These are phyloP conservation scores for Pythium oligandrum DNA, from an alignment of 352 stramenopile species.

Conservation along the genomic window DNA sequence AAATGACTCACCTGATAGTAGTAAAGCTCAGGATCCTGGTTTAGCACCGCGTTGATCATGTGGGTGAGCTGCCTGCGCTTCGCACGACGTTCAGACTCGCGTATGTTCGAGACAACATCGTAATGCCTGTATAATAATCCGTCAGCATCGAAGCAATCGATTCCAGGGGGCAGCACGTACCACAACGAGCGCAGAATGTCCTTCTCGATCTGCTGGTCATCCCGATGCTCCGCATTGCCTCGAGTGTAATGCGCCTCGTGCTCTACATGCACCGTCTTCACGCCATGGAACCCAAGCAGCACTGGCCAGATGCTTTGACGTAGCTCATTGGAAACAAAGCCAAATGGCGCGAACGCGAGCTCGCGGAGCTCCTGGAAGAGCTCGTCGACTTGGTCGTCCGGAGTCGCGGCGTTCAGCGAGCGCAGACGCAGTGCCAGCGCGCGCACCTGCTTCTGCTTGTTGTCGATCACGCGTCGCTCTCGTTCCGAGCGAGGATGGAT, in stretches of 20 bases:
- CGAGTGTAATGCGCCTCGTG: constrained; percentile 11
- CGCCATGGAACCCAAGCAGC: constrained; percentile 24
- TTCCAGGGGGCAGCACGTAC: constrained; percentile 5
- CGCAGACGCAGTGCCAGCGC: constrained; percentile 23
- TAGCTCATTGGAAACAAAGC: constrained; percentile 55
- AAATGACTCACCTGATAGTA: constrained; percentile 59
- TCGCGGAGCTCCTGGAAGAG: constrained; percentile 53
- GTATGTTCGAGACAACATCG: constrained; percentile 51
- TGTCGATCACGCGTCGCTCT: constrained; percentile 33
- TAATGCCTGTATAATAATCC: constrained; percentile 45
- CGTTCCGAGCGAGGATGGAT: constrained; percentile 20
- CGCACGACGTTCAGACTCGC: constrained; percentile 51
- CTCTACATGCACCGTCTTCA: constrained; percentile 6
- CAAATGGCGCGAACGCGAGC: constrained; percentile 48
- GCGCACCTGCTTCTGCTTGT: constrained; percentile 59
- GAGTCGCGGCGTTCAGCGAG: constrained; percentile 7
- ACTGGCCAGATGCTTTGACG: constrained; percentile 59
- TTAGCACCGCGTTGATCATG: constrained; percentile 52
- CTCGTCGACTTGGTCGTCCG: constrained; percentile 19
- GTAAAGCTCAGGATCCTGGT: constrained; percentile 44
- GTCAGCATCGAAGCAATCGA: not conserved
- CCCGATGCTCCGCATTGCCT: constrained; percentile 30
- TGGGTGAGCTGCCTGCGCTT: constrained; percentile 61
- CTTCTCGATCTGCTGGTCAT: constrained; percentile 72
- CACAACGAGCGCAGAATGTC: constrained; percentile 85